These are phyloP conservation scores for Cornus controversa DNA, from an alignment of 148 eudicot genomes.

Conservation along the genomic window DNA sequence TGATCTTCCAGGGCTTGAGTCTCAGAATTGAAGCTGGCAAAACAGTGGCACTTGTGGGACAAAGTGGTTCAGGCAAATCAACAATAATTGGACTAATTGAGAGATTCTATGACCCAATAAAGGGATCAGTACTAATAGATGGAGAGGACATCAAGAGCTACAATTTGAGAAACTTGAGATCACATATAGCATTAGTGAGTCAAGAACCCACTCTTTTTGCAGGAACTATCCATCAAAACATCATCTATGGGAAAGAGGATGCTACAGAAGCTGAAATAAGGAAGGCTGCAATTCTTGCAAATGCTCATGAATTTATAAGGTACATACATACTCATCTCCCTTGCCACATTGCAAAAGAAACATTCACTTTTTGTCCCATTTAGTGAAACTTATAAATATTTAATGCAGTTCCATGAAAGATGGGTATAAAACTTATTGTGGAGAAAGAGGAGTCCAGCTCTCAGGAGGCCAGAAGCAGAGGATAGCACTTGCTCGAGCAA, in stretches of 20 bases:
- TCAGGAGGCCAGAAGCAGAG: conserved; percentile 26
- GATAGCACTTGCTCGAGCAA: conserved; percentile 21
- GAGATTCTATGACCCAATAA: conserved; percentile 21
- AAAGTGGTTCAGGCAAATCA: conserved; percentile 21
- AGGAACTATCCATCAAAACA: conserved; percentile 18
- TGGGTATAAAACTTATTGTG: conserved; percentile 12
- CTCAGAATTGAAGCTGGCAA: conserved; percentile 14
- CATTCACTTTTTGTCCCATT: background rate
- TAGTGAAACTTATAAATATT: background rate
- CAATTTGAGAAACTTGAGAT: conserved; percentile 19
- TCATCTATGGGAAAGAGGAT: conserved; percentile 16
- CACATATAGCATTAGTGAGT: conserved; percentile 22
- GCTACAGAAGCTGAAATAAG: conserved; percentile 18
- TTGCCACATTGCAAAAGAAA: background rate
- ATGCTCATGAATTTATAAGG: conserved; percentile 25
- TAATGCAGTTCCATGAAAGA: conserved; percentile 23
- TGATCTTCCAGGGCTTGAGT: conserved; percentile 7
- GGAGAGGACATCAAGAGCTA: conserved; percentile 14
- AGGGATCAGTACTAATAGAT: conserved; percentile 16
- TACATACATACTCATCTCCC: background rate
- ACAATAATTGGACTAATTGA: conserved; percentile 17
- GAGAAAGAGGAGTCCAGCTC: conserved; percentile 21
- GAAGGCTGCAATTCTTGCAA: conserved; percentile 15
- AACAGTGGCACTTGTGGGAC: conserved; percentile 15
- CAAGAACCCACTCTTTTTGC: conserved; percentile 24